phyloP scores from a whole-genome alignment of 768 basidiomycete genomes.

The Hygrophorus pudorinus region DNA sequence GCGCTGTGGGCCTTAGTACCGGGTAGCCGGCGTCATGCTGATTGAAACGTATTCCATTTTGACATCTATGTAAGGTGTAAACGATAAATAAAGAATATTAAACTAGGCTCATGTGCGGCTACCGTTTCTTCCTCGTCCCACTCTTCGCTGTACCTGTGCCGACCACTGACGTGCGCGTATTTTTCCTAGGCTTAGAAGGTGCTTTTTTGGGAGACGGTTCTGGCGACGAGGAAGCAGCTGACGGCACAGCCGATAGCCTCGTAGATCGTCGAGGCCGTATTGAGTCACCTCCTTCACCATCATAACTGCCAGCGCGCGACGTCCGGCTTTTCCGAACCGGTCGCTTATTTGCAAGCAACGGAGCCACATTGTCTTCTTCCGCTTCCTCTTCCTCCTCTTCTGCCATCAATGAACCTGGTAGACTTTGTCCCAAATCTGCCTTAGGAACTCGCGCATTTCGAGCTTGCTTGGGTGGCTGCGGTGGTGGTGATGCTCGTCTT shows the following conservation, averaged over 20 bases:
- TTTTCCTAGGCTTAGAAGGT: not conserved
- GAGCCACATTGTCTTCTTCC: slow-evolving; percentile 28
- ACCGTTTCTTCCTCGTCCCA: not conserved
- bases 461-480: slow-evolving; percentile 5
- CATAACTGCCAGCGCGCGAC: not conserved
- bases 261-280: slow-evolving; percentile 6
- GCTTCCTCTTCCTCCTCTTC: slow-evolving; percentile 25
- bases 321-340: not conserved
- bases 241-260: slow-evolving; percentile 2
- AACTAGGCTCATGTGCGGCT: not conserved
- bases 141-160: not conserved
- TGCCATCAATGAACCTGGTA: slow-evolving; percentile 18
- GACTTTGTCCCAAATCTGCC: slow-evolving; percentile 7
- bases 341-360: not conserved
- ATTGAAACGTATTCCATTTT: not conserved
- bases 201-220: slow-evolving; percentile 1
- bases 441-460: slow-evolving; percentile 7
- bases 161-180: not conserved
- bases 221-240: slow-evolving; percentile 2
- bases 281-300: not conserved
- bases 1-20: slow-evolving; percentile 49
- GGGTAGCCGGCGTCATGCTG: slow-evolving; percentile 4
- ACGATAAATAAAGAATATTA: not conserved
- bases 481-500: slow-evolving; percentile 9
- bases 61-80: not conserved